Evolutionary conservation across 768 basidiomycete genomes (phyloP).

Genomic region (Filobasidium wieringae): DNA sequence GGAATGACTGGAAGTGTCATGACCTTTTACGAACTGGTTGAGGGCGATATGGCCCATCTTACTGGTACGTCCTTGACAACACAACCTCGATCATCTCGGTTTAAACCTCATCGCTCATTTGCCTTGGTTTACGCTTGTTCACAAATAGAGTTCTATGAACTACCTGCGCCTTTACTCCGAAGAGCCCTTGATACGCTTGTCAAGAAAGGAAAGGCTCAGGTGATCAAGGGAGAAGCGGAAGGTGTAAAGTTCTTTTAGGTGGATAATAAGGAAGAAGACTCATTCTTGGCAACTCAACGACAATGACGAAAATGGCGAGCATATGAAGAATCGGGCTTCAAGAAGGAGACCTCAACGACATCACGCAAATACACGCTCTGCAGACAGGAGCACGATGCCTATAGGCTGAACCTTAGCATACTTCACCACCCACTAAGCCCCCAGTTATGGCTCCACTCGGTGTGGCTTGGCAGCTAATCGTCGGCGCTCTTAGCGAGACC

Average conservation of each 20-base stretch:
- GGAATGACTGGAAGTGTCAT: constrained; percentile 40
- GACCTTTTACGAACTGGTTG: constrained; percentile 43
- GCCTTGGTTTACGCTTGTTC: not conserved
- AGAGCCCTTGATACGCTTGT: constrained; percentile 38
- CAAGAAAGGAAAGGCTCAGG: constrained; percentile 41
- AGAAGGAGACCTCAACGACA: too few species aligned
- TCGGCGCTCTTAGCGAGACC: too few species aligned
- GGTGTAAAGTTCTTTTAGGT: constrained; percentile 42
- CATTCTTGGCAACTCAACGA: too few species aligned
- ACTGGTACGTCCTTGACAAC: constrained; percentile 20
- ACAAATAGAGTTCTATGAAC: constrained; percentile 37
- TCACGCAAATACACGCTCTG: too few species aligned
- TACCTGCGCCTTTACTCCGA: constrained; percentile 37
- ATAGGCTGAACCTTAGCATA: too few species aligned
- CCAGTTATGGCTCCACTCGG: too few species aligned
- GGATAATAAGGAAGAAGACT: too few species aligned
- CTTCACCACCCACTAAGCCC: too few species aligned
- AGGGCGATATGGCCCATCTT: constrained; percentile 37
- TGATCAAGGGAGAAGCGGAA: constrained; percentile 39
- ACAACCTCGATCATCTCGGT: not conserved
- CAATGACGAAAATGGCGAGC: too few species aligned
- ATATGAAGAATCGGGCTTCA: too few species aligned
- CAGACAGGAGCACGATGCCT: too few species aligned
- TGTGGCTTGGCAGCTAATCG: too few species aligned
- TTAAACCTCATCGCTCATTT: not conserved